These are phyloP conservation scores for Suillus variegatus DNA, from an alignment of 768 basidiomycete species.

Conservation along the genomic window DNA sequence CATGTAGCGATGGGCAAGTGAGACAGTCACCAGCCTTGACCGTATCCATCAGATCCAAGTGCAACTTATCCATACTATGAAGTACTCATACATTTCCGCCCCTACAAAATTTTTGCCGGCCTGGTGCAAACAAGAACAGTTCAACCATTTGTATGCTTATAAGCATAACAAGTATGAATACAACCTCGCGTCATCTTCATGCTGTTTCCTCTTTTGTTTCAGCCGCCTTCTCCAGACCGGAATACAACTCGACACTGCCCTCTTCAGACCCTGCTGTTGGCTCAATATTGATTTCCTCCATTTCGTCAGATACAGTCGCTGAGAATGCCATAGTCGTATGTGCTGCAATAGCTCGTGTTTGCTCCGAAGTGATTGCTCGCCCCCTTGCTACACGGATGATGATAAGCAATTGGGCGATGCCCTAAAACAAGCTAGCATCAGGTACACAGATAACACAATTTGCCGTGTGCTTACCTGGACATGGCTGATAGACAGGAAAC, in stretches of 20 bases:
- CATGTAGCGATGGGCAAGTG: not conserved
- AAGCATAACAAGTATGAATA: not conserved
- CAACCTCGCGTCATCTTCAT: not conserved
- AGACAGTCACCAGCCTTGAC: not conserved
- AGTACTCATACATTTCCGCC: not conserved
- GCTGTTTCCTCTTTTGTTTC: not conserved
- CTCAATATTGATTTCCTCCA: not conserved
- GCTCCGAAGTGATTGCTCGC: slow-evolving; percentile 16
- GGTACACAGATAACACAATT: not conserved
- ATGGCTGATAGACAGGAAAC: slow-evolving; percentile 34
- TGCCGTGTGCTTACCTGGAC: slow-evolving; percentile 25
- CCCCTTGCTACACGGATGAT: slow-evolving; percentile 37
- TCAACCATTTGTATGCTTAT: not conserved
- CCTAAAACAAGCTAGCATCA: slow-evolving; percentile 18
- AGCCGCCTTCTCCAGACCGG: not conserved
- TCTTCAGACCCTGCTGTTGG: not conserved
- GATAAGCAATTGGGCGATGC: slow-evolving; percentile 36
- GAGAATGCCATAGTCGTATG: slow-evolving; percentile 1
- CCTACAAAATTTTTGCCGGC: not conserved
- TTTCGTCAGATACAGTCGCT: not conserved
- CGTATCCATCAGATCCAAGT: not conserved
- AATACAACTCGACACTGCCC: not conserved
- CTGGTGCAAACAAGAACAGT: not conserved
- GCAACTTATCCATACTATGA: not conserved
- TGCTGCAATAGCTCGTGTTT: not conserved